phyloP scores from a whole-genome alignment of 176 grass and related monocot genomes.

The Hordeum marinum region DNA sequence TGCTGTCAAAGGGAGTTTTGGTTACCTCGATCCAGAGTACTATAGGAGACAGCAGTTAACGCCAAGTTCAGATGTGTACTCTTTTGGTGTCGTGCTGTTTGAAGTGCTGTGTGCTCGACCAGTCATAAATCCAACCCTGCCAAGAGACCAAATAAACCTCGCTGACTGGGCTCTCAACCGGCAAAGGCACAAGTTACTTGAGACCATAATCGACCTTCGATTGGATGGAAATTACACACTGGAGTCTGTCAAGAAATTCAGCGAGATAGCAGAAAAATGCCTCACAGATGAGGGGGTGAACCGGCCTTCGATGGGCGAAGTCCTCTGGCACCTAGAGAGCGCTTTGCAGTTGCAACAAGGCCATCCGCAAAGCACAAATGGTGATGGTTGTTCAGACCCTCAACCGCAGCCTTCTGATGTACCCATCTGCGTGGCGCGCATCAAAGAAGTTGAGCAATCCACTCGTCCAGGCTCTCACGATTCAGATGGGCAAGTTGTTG shows the following conservation, averaged over 20 bases:
- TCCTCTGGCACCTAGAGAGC: conserved; percentile 90
- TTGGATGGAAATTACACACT: conserved; percentile 54
- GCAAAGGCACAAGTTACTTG: conserved; percentile 60
- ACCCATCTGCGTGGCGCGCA: neutral
- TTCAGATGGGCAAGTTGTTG: neutral
- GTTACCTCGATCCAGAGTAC: conserved; percentile 96
- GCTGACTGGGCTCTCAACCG: conserved; percentile 82
- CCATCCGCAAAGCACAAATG: conserved; percentile 30
- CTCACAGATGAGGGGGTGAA: conserved; percentile 69
- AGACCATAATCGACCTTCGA: conserved; percentile 56
- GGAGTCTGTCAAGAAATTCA: conserved; percentile 69
- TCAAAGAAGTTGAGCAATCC: conserved; percentile 21
- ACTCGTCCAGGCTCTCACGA: neutral
- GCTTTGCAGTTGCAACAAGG: conserved; percentile 60
- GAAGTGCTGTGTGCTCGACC: conserved; percentile 83
- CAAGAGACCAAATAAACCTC: conserved; percentile 89
- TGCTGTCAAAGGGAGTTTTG: conserved; percentile 94
- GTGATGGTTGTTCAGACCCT: neutral
- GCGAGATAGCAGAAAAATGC: conserved; percentile 91
- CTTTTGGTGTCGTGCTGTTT: conserved; percentile 85
- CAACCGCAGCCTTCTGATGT: conserved; percentile 12
- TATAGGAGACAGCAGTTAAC: conserved; percentile 82
- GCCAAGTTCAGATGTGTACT: conserved; percentile 96
- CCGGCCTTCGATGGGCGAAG: conserved; percentile 77
- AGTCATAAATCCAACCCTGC: conserved; percentile 80